Percentiles rank a stretch among this genome's conserved stretches.
Conservation (phyloP, 139 green algal genomes). For the Picochlorum sp. region DNA sequence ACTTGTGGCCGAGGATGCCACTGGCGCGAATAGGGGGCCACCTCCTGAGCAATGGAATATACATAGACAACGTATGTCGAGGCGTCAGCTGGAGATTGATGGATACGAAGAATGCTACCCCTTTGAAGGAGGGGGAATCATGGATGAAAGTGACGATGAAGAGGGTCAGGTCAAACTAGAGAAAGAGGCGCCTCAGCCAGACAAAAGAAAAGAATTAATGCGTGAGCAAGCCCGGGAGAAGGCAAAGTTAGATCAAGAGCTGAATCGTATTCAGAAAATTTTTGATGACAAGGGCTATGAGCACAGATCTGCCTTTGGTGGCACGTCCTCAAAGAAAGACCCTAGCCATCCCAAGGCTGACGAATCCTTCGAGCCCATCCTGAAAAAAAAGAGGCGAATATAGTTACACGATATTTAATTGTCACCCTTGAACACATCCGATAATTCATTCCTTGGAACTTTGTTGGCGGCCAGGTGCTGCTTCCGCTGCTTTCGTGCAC, state of each 20-base stretch:
- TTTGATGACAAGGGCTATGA: conserved; percentile 33
- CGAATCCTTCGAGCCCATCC: neutral
- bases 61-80: neutral
- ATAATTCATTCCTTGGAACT: conserved; percentile 40
- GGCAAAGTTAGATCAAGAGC: conserved; percentile 14
- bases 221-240: conserved; percentile 12
- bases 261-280: conserved; percentile 29
- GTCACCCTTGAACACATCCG: conserved; percentile 46
- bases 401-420: conserved; percentile 2
- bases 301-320: conserved; percentile 15
- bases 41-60: neutral
- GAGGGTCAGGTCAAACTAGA: conserved; percentile 6
- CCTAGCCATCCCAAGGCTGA: no score
- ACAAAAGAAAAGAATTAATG: conserved; percentile 5
- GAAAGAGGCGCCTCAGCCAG: conserved; percentile 1
- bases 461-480: conserved; percentile 47
- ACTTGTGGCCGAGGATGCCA: neutral
- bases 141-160: conserved; percentile 28
- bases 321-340: no score
- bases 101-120: conserved; percentile 35
- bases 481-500: conserved; percentile 47
- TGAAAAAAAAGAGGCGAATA: conserved; percentile 23
- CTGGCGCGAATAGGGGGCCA: neutral
- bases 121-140: conserved; percentile 7
- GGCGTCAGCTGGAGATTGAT: conserved; percentile 12